Conservation (phyloP, 1,284 basidiomycete genomes). For the Puccinia coronata region DNA sequence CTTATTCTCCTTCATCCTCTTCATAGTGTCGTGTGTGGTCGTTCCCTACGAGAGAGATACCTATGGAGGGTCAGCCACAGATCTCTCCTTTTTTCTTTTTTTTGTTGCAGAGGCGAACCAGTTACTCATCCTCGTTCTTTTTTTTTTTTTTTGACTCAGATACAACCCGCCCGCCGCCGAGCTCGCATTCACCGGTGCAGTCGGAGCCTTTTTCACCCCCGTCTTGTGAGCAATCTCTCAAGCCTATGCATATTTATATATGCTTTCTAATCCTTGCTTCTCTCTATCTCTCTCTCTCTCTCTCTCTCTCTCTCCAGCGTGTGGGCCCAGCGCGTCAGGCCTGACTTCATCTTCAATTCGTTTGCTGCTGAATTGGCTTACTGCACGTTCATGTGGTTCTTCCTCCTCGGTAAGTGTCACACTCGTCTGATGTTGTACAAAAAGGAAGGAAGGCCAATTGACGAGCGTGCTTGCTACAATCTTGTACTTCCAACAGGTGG, state of each 20-base stretch:
- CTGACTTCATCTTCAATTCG: conserved; percentile 27
- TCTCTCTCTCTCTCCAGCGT: conserved; percentile 6
- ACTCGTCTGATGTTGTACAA: neutral
- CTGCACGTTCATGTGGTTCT: conserved; percentile 39
- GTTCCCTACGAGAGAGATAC: conserved; percentile 30
- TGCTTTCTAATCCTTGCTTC: neutral
- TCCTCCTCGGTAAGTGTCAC: conserved; percentile 22
- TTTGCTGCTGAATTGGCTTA: conserved; percentile 10
- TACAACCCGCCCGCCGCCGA: conserved; percentile 41
- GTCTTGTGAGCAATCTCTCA: conserved; percentile 22
- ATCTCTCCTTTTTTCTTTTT: neutral
- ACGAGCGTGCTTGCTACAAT: neutral
- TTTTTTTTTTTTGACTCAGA: neutral
- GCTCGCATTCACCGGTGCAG: conserved; percentile 32
- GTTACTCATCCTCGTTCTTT: neutral
- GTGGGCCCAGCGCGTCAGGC: conserved; percentile 33
- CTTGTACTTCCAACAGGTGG: neutral
- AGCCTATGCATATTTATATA: neutral
- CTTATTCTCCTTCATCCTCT: conserved; percentile 43
- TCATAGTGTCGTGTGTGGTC: conserved; percentile 37
- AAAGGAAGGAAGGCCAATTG: too few species aligned
- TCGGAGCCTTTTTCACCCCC: conserved; percentile 26
- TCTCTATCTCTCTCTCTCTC: too few species aligned
- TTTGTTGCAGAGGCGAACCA: neutral
- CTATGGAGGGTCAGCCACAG: conserved; percentile 36